Conservation (phyloP, 345 rosid species). For the Eutrema japonicum region DNA sequence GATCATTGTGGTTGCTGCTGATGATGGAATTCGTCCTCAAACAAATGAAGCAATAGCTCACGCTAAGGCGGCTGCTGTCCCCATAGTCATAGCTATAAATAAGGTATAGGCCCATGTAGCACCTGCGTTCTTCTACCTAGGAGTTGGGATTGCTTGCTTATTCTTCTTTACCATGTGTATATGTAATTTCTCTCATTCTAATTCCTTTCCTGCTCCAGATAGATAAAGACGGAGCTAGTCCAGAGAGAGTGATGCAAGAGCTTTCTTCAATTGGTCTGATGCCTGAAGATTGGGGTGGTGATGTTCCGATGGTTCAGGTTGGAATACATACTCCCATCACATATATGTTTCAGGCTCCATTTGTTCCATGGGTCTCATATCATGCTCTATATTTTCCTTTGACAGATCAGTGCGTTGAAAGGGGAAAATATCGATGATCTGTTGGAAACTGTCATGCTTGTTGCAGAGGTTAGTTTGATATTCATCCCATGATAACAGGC, state of each 20-base stretch:
- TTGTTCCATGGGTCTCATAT: conserved; percentile 24
- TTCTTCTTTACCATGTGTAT: conserved; percentile 32
- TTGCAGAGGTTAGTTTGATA: conserved; percentile 81
- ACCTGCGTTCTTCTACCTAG: conserved; percentile 11
- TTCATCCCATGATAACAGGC: conserved; percentile 11
- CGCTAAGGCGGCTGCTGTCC: conserved; percentile 97
- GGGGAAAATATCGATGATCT: conserved; percentile 83
- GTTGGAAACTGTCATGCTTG: conserved; percentile 96
- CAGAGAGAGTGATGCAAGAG: conserved; percentile 96
- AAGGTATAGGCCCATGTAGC: conserved; percentile 57
- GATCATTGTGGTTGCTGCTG: conserved; percentile 96
- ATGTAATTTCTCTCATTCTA: conserved; percentile 28
- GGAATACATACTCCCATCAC: conserved; percentile 31
- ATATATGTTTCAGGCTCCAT: conserved; percentile 36
- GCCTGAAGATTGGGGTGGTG: conserved; percentile 99
- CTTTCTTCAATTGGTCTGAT: conserved; percentile 94
- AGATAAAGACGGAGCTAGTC: conserved; percentile 97
- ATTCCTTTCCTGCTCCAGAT: conserved; percentile 56
- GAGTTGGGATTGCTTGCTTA: conserved; percentile 17
- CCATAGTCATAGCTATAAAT: conserved; percentile 86
- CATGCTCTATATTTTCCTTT: conserved; percentile 42
- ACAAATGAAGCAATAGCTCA: conserved; percentile 98
- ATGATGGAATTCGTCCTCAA: conserved; percentile 98
- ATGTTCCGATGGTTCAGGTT: conserved; percentile 96
- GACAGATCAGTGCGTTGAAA: conserved; percentile 96